Evolutionary conservation across 306 rosid species (phyloP), one percentile per base, ranked within the genome.

Genomic region (Sindora glabra): DNA sequence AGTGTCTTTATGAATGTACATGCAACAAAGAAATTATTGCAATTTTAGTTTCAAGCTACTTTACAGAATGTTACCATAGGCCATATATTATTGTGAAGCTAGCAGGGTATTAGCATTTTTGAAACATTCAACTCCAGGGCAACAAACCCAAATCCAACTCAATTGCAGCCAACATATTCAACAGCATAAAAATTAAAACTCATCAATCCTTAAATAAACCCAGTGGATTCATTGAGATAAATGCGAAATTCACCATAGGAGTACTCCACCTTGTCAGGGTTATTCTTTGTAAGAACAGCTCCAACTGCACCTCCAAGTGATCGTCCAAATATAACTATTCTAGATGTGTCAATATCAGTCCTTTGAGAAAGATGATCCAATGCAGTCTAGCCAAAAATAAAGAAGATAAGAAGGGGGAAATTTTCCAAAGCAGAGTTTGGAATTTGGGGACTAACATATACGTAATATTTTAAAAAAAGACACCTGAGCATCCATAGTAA

Each of bases 301-400:
- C 99, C 99, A 78, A 94, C 99, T 39, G 99, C 99, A 70, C 97
- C 99, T 25, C 99, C 99, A 51, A 94, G 99, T 48, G 99, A 89
- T 79, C 99, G 80, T 75, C 99, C 99, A 58, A 89, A 94, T 47
- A 94, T 91, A 80, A 94, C 59, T 68, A 94, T 89, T 77, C 89
- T 80, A 56, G 97, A 80, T 14, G 94, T 73, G 71, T 94, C 99
- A 51, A 94, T 86, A 77, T 94, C 99, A 73, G 84, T 65, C 74
- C 97, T 80, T 77, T 86, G 95, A 64, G 81, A 82, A 71, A 94
- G 99, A 84, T 94, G 95, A 59, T 94, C 95, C 86, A 94, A 75
- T 26, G 99, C 99, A 75, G 90, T 95, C 97, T 94, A 72, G 50
- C 49, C 71, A 60, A 36, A 33, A 63, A 38, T 61, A 74, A 26